phyloP scores from a whole-genome alignment of 2,329 filamentous ascomycete species.

The Ceratocystis harringtonii region DNA sequence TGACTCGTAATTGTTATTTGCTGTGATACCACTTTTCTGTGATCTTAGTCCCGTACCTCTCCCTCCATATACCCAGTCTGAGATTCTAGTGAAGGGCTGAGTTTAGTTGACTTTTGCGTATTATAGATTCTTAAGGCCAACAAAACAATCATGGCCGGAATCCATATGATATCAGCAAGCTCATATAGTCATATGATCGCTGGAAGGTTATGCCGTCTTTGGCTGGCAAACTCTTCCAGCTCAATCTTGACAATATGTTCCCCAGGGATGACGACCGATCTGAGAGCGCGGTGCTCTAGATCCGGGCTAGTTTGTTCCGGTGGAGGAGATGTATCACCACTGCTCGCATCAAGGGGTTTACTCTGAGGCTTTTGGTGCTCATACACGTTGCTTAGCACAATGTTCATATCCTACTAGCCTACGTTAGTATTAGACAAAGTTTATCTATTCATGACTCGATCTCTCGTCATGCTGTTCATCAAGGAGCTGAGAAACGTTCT shows the following conservation, averaged over 20 bases:
- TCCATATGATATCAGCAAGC: not conserved
- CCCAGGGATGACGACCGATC: slow-evolving; percentile 78
- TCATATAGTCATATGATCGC: slow-evolving; percentile 11
- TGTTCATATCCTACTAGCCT: slow-evolving; percentile 56
- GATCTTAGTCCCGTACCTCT: not conserved
- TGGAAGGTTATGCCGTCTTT: slow-evolving; percentile 25
- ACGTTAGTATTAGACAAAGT: not conserved
- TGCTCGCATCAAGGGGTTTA: not conserved
- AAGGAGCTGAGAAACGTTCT: slow-evolving; percentile 18
- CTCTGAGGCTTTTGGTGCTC: slow-evolving; percentile 48
- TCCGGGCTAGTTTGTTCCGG: slow-evolving; percentile 7
- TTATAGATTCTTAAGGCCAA: not conserved
- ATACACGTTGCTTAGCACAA: slow-evolving; percentile 72
- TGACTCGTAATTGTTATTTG: no score
- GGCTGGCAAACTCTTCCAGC: slow-evolving; percentile 58
- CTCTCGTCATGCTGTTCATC: not conserved
- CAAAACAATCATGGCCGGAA: not conserved
- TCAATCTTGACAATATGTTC: slow-evolving; percentile 77
- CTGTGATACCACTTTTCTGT: no score
- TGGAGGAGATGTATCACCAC: not conserved
- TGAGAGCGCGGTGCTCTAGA: slow-evolving; percentile 48
- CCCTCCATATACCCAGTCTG: not conserved
- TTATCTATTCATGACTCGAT: no score
- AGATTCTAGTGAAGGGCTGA: not conserved
- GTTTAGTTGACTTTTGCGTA: not conserved